Base-by-base conservation (phyloP, 202 grass and related monocot genomes). In the Bolboschoenoplectus hybrid region DNA sequence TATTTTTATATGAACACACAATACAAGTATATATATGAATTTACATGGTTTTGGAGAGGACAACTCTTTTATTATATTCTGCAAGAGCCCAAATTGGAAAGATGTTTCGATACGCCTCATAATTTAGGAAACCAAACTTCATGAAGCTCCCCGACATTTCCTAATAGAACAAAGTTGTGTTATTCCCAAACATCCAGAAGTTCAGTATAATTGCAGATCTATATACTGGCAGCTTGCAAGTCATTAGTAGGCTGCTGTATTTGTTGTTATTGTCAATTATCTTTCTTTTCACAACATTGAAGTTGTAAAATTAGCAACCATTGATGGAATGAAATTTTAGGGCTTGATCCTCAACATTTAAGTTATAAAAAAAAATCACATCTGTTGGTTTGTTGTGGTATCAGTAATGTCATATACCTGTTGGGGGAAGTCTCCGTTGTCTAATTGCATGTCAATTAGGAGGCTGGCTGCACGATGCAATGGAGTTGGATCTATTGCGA, bases 71-170 rank as follows among this genome's bases (percentile, higher is more conserved):
- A n/a, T 87, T 83, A 81, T 95, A 95, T 82, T 95, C 83, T 70
- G 85, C 91, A 75, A 93, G 87, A 72, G 91, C 93, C 93, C 91
- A 91, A 87, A 95, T 95, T 62, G 93, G 91, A 19, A 95, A 95
- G 87, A 91, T 89, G 7, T 95, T 95, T 26, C 93, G 93, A 50
- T 93, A 95, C 35, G 51, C 72, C 89, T 85, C 77, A 16, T 89
- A 95, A 62, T 88, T 93, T 14, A 95, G 71, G 9, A 86, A 78
- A 0, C 89, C 91, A 85, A 56, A 88, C 70, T 91, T 91, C 66
- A 85, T 62, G 86, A 88, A 93, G 87, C 87, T 91, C 63, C 93
- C 93, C 51, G 84, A 88, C 91, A 91, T 92, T 89, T 95, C 89
- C 93, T 95, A 39, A 45, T 13, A 65, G 46, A n/a, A 46, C 9